phyloP scores from a whole-genome alignment of 2,329 filamentous ascomycete species.

The Monilinia fructigena region DNA sequence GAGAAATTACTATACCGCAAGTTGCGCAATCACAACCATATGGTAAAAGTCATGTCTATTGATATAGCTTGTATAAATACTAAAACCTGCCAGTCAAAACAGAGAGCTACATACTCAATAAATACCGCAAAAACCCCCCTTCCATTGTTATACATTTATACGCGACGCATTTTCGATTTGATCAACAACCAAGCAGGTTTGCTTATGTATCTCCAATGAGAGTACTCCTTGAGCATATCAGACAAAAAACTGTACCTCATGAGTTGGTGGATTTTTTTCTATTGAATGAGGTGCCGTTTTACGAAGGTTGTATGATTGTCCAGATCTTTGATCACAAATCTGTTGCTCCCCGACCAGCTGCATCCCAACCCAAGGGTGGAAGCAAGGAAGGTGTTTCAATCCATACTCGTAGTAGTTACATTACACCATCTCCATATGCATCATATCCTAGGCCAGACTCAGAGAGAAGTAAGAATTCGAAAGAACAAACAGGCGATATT shows the following conservation, averaged over 20 bases:
- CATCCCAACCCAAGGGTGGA: slow-evolving; percentile 52
- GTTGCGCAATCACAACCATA: slow-evolving; percentile 52
- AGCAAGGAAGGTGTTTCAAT: slow-evolving; percentile 76
- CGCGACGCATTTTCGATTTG: slow-evolving; percentile 83
- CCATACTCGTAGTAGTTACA: slow-evolving; percentile 85
- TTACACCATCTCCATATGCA: slow-evolving; percentile 84
- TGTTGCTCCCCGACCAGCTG: slow-evolving; percentile 58
- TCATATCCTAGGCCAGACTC: slow-evolving; percentile 63
- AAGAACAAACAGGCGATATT: slow-evolving; percentile 38
- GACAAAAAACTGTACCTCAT: slow-evolving; percentile 76
- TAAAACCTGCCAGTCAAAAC: slow-evolving; percentile 59
- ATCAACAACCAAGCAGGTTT: slow-evolving; percentile 81
- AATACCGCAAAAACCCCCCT: slow-evolving; percentile 69
- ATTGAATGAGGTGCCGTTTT: slow-evolving; percentile 67
- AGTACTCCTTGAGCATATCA: slow-evolving; percentile 72
- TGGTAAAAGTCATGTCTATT: slow-evolving; percentile 44
- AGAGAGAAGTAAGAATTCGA: slow-evolving; percentile 38
- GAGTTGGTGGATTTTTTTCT: slow-evolving; percentile 79
- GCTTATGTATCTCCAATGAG: slow-evolving; percentile 91
- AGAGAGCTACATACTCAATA: slow-evolving; percentile 76
- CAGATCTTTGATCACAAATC: slow-evolving; percentile 88
- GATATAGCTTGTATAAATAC: slow-evolving; percentile 28
- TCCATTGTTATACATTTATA: slow-evolving; percentile 87
- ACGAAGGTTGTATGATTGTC: slow-evolving; percentile 93
- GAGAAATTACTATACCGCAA: slow-evolving; percentile 44